Conservation (phyloP, 805 yeast species). For the Lipomyces sp. region DNA sequence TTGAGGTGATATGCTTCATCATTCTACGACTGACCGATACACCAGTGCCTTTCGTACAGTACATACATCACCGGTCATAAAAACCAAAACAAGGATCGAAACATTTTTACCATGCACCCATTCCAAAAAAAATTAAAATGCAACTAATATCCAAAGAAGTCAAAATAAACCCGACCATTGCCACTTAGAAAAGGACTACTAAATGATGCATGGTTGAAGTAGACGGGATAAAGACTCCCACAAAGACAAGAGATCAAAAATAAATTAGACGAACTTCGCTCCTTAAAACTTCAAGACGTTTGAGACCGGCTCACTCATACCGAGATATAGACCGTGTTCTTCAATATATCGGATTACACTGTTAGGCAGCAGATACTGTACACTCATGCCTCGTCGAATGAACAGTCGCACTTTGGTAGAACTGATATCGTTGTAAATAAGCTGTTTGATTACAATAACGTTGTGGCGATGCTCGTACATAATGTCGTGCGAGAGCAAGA, state of each 20-base stretch:
- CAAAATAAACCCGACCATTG: background rate
- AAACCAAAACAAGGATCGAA: background rate
- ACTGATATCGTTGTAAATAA: slow-evolving; percentile 93
- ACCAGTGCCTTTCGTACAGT: background rate
- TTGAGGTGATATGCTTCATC: background rate
- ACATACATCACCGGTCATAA: background rate
- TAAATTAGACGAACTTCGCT: background rate
- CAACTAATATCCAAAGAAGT: background rate
- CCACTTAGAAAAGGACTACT: background rate
- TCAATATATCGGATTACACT: slow-evolving; percentile 93
- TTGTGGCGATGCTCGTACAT: slow-evolving; percentile 93
- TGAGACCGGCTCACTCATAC: slow-evolving; percentile 39
- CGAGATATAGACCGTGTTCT: slow-evolving; percentile 76
- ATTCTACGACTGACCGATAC: background rate
- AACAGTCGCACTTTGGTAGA: slow-evolving; percentile 94
- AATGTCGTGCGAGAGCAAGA: slow-evolving; percentile 89
- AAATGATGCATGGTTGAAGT: background rate
- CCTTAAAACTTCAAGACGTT: slow-evolving; percentile 33
- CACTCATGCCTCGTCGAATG: slow-evolving; percentile 93
- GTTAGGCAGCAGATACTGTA: slow-evolving; percentile 91
- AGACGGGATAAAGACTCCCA: background rate
- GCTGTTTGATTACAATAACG: slow-evolving; percentile 90
- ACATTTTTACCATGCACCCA: slow-evolving; percentile 6
- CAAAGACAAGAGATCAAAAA: slow-evolving; percentile 6
- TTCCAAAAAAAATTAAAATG: slow-evolving; percentile 5